These are phyloP conservation scores for Leishmania lainsoni DNA, from an alignment of 208 protist genomes.

Conservation along the genomic window DNA sequence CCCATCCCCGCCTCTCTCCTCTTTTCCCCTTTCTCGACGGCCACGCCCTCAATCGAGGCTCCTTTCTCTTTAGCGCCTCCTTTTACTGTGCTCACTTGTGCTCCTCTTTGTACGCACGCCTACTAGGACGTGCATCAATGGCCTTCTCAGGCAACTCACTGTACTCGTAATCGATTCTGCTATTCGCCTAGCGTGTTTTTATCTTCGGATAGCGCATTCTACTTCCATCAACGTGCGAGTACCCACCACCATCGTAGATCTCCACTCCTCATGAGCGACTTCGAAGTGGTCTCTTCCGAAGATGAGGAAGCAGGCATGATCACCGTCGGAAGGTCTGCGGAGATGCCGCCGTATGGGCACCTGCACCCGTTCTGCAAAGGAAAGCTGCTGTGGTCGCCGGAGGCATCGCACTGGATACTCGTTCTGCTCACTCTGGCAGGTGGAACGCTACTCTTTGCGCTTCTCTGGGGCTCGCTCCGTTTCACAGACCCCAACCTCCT, in stretches of 20 bases:
- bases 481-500: conserved; percentile 26
- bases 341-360: conserved; percentile 27
- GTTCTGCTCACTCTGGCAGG: conserved; percentile 15
- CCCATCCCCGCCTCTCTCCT: not conserved
- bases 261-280: conserved; percentile 27
- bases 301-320: conserved; percentile 22
- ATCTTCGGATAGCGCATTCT: not conserved
- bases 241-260: not conserved
- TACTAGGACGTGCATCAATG: not conserved
- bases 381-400: conserved; percentile 29
- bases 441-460: conserved; percentile 22
- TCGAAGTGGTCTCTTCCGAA: conserved; percentile 30
- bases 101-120: not conserved
- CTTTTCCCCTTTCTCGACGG: not conserved
- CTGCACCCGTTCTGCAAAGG: conserved; percentile 26
- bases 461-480: conserved; percentile 35
- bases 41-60: not conserved
- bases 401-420: conserved; percentile 34
- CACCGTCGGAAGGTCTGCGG: conserved; percentile 8
- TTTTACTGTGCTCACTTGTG: no score
- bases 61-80: not conserved
- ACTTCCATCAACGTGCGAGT: not conserved
- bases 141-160: not conserved
- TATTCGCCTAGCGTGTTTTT: not conserved
- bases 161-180: not conserved